These are phyloP conservation scores for Nakazawaea wickerhamii DNA, from an alignment of 805 yeast genomes.

Conservation along the genomic window DNA sequence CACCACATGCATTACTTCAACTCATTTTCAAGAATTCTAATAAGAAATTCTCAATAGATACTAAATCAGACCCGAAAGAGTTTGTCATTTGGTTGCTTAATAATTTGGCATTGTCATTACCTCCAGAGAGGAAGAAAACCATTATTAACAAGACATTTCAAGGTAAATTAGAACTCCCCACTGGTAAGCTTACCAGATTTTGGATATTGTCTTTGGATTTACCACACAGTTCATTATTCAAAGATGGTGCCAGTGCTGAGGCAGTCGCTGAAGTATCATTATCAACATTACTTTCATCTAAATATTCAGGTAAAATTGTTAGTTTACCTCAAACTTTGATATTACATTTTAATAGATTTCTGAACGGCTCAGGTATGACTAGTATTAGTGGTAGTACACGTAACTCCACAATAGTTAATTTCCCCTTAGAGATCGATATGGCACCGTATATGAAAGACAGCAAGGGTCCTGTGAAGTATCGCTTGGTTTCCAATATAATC, in stretches of 20 bases:
- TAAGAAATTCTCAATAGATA: constrained; percentile 33
- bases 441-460: constrained; percentile 23
- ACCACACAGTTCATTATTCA: constrained; percentile 54
- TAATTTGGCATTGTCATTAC: constrained; percentile 28
- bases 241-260: constrained; percentile 36
- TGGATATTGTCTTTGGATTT: constrained; percentile 54
- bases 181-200: constrained; percentile 33
- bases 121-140: constrained; percentile 17
- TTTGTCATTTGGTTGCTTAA: constrained; percentile 60
- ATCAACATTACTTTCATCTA: constrained; percentile 34
- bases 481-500: constrained; percentile 44
- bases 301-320: constrained; percentile 28
- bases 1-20: constrained; percentile 62
- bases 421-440: constrained; percentile 39
- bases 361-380: constrained; percentile 23
- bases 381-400: constrained; percentile 32
- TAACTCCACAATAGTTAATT: constrained; percentile 61
- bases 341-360: constrained; percentile 52
- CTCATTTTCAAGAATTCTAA: constrained; percentile 38
- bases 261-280: constrained; percentile 50
- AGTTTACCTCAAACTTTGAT: constrained; percentile 49
- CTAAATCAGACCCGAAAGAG: constrained; percentile 46
- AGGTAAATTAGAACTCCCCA: constrained; percentile 41
- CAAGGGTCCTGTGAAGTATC: constrained; percentile 29
- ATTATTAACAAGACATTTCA: constrained; percentile 38